Evolutionary conservation across 2,329 filamentous ascomycete genomes (phyloP).

Genomic region (Aspergillus unguis): DNA sequence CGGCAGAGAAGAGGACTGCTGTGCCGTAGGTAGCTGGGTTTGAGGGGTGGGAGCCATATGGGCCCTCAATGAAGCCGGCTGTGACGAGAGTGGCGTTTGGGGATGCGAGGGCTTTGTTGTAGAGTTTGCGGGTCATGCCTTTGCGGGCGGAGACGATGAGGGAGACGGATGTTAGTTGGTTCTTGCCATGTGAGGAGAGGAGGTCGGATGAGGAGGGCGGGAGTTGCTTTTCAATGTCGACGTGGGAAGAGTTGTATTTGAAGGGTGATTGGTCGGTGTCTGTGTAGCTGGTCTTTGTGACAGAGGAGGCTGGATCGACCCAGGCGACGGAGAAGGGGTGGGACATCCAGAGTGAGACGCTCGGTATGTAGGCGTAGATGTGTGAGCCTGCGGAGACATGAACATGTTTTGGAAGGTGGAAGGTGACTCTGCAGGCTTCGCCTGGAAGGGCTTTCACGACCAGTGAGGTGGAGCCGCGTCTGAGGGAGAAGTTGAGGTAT

Average conservation of each 20-base stretch:
- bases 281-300: constrained; percentile 22
- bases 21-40: constrained; percentile 61
- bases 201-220: constrained; percentile 5
- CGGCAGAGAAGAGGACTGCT: constrained; percentile 63
- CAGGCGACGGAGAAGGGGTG: constrained; percentile 50
- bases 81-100: constrained; percentile 52
- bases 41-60: constrained; percentile 59
- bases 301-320: constrained; percentile 35
- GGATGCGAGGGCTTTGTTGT: constrained; percentile 52
- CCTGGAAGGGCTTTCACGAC: constrained; percentile 58
- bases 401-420: constrained; percentile 55
- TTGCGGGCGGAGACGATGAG: constrained; percentile 59
- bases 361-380: constrained; percentile 59
- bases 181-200: constrained; percentile 18
- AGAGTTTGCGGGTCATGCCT: constrained; percentile 62
- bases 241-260: constrained; percentile 18
- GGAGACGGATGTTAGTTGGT: constrained; percentile 45
- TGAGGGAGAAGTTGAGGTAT: constrained; percentile 53
- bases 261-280: constrained; percentile 3
- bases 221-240: constrained; percentile 34
- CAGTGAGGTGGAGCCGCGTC: constrained; percentile 49
- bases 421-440: constrained; percentile 60
- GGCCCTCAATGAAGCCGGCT: constrained; percentile 60
- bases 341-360: constrained; percentile 46
- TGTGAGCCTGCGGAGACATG: constrained; percentile 56